phyloP scores from a whole-genome alignment of 75 land plant species.

The Cunninghamia lanceolata region DNA sequence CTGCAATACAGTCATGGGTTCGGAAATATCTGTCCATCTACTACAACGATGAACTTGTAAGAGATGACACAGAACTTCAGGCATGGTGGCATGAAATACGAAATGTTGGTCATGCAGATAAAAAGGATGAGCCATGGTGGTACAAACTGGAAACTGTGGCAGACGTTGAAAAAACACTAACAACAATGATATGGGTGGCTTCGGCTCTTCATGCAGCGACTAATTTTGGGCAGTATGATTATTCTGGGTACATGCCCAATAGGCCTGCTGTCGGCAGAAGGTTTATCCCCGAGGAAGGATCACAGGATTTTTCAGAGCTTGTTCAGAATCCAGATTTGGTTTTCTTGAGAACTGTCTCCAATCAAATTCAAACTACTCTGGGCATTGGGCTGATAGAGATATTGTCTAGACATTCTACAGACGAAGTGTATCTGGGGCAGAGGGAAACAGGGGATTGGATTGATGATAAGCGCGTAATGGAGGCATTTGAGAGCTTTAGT shows the following conservation, averaged over 20 bases:
- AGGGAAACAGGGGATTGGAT: conserved; percentile 43
- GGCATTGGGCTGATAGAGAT: conserved; percentile 39
- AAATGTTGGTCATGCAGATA: conserved; percentile 66
- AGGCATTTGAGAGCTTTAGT: conserved; percentile 22
- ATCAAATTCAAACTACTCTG: conserved; percentile 24
- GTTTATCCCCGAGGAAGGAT: neutral
- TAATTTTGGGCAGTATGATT: conserved; percentile 4
- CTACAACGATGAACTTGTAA: conserved; percentile 41
- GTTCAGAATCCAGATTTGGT: conserved; percentile 21
- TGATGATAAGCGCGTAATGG: conserved; percentile 20
- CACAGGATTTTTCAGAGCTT: conserved; percentile 21
- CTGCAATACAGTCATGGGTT: too few relatives aligned
- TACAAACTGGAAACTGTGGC: conserved; percentile 27
- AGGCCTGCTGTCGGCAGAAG: conserved; percentile 33
- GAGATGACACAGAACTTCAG: conserved; percentile 50
- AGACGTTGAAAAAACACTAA: conserved; percentile 39
- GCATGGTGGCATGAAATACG: conserved; percentile 68
- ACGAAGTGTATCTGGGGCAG: conserved; percentile 70
- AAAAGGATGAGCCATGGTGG: conserved; percentile 73
- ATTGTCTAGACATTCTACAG: conserved; percentile 22
- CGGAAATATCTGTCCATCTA: too few relatives aligned
- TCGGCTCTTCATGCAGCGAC: conserved; percentile 72
- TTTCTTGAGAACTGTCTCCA: conserved; percentile 15
- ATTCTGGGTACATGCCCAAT: conserved; percentile 37
- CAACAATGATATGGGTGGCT: conserved; percentile 69